These are phyloP conservation scores for Phytophthora pinifolia DNA, from an alignment of 352 stramenopile genomes.

Conservation along the genomic window DNA sequence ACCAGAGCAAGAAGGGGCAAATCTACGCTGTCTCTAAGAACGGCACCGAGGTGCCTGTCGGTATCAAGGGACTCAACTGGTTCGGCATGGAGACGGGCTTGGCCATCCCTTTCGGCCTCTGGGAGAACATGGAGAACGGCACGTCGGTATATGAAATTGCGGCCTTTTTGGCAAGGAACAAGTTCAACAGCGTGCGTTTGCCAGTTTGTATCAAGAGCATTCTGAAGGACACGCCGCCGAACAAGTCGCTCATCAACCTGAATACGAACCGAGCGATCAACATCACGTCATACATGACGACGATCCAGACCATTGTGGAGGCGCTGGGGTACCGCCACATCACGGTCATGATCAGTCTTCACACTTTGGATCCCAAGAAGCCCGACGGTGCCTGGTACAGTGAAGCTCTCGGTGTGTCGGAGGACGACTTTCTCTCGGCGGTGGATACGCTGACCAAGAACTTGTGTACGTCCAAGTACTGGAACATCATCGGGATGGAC, in stretches of 20 bases:
- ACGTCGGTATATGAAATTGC: conserved; percentile 69
- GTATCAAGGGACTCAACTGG: conserved; percentile 73
- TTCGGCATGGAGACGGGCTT: conserved; percentile 77
- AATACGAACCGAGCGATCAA: conserved; percentile 71
- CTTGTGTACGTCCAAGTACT: conserved; percentile 55
- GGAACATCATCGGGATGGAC: conserved; percentile 72
- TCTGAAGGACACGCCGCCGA: conserved; percentile 39
- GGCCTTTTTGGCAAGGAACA: conserved; percentile 63
- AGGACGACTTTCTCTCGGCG: conserved; percentile 57
- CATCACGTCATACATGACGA: conserved; percentile 67
- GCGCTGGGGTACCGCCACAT: conserved; percentile 64
- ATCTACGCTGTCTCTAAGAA: conserved; percentile 50
- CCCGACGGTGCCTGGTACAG: conserved; percentile 66
- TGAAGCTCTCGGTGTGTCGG: conserved; percentile 39
- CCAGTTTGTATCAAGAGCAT: conserved; percentile 61
- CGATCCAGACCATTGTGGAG: conserved; percentile 56
- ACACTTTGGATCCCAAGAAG: conserved; percentile 48
- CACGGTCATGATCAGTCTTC: conserved; percentile 68
- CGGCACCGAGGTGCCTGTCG: conserved; percentile 51
- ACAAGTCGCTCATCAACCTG: conserved; percentile 60
- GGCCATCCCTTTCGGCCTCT: conserved; percentile 64
- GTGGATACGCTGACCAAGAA: conserved; percentile 61
- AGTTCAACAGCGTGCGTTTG: conserved; percentile 70
- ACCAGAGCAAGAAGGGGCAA: conserved; percentile 60
- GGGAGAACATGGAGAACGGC: conserved; percentile 70